These are phyloP conservation scores for Ajuga chamaepitys DNA, from an alignment of 257 asterid species.

Conservation along the genomic window DNA sequence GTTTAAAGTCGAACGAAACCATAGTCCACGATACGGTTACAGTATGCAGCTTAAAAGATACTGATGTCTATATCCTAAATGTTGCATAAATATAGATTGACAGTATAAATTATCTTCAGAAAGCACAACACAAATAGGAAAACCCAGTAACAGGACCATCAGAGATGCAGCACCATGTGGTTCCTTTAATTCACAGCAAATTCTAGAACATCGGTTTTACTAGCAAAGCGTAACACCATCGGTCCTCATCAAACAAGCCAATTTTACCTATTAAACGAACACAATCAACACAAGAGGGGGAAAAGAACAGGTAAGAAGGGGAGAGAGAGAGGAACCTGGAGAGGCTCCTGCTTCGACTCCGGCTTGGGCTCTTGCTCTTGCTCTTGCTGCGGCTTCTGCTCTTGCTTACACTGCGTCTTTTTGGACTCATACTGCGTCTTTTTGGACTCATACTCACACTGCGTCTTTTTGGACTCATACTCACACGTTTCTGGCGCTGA, in stretches of 20 bases:
- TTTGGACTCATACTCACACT: slow-evolving; percentile 53
- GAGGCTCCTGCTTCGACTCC: slow-evolving; percentile 64
- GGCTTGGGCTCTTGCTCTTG: slow-evolving; percentile 26
- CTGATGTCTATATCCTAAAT: neutral
- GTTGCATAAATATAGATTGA: neutral
- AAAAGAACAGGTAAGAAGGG: neutral
- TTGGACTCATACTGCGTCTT: slow-evolving; percentile 46
- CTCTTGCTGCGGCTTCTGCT: slow-evolving; percentile 50
- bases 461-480: slow-evolving; percentile 54
- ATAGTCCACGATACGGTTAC: neutral
- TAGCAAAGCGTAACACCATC: slow-evolving; percentile 1
- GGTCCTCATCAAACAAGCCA: neutral
- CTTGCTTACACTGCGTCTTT: slow-evolving; percentile 38
- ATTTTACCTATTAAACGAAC: slow-evolving; percentile 26
- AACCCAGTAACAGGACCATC: neutral
- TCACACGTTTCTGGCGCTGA: slow-evolving; percentile 53
- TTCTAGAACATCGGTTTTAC: neutral
- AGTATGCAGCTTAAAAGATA: neutral
- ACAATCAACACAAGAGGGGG: neutral
- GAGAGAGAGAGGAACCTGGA: slow-evolving; percentile 44
- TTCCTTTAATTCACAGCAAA: slow-evolving; percentile 3
- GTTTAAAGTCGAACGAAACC: neutral
- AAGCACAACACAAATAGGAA: neutral
- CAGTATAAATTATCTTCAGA: slow-evolving; percentile 2
- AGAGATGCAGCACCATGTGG: neutral